Base-by-base conservation (phyloP, 2,329 filamentous ascomycete species). In the Phialocephala sp. region DNA sequence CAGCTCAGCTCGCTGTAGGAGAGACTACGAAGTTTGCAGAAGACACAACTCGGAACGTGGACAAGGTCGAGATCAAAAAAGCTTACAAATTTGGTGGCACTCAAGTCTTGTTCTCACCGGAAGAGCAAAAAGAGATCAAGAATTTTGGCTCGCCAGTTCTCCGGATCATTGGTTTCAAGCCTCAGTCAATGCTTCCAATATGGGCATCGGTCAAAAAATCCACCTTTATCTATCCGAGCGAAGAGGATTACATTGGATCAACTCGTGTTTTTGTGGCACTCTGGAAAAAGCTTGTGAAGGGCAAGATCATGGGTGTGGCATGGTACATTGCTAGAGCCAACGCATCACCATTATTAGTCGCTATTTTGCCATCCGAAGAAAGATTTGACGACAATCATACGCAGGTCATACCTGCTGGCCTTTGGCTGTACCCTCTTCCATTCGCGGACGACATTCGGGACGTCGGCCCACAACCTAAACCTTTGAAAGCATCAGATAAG, bases 41-140 rank as follows among this genome's bases (percentile, higher is more conserved):
- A 71, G 93, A 90, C 1, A 85, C 89, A 43, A 87, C 88, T 0
- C 50, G 27, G 14, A 18, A 54, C 18, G 88, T 98, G 0, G 90
- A 96, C 68, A 94, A 94, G 72, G 80, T 80, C 2, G 93, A 98
- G 73, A 86, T 96, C 22, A 91, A 91, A 66, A 97, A 95, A 78
- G 95, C 94, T 0, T 99, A 95, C 82, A 97, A 95, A 73, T 98
- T 98, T 75, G 95, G 94, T 14, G 94, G 93, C 45, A 92, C 97
- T 70, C 93, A 93, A 57, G 87, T 99, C 56, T 86, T 90, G 58
- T 99, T 99, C 76, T 89, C 89, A 0, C 85, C 89, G 0, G 93
- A 97, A 39, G 94, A 99, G 76, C 88, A 94, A 66, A 90, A 89
- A 65, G 81, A 85, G 22, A 83, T 99, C 65, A 89, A 89, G 67